Percentiles rank a stretch among this genome's conserved stretches.
Evolutionary conservation across 495 filamentous ascomycete species (phyloP).

Genomic region (Amniculicola lignicola): DNA sequence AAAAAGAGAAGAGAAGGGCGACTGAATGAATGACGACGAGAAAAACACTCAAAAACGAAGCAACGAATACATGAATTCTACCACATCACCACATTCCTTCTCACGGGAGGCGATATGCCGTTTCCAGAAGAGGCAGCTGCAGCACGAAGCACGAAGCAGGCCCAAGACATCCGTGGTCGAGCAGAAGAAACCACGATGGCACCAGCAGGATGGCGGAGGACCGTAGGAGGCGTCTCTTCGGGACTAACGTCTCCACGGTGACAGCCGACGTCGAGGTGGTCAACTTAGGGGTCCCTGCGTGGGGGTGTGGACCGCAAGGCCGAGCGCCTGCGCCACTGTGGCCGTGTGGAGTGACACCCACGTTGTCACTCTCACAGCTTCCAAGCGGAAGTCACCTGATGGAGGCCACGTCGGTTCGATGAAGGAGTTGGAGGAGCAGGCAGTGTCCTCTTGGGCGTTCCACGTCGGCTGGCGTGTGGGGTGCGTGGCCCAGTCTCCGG

Average conservation of each 20-base stretch:
- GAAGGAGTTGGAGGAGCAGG: too few relatives aligned
- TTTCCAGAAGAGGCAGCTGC: conserved; percentile 9
- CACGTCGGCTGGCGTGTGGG: too few relatives aligned
- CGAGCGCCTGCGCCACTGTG: conserved; percentile 2
- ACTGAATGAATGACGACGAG: not conserved
- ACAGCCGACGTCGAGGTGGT: not conserved
- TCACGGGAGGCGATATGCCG: conserved; percentile 5
- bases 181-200: not conserved
- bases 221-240: not conserved
- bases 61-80: conserved; percentile 1
- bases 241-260: not conserved
- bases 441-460: too few relatives aligned
- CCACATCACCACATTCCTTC: conserved; percentile 9
- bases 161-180: conserved; percentile 3
- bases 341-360: conserved; percentile 2
- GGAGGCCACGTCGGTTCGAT: not conserved
- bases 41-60: conserved; percentile 8
- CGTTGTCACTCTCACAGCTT: too few relatives aligned
- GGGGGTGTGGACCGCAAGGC: not conserved
- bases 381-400: not conserved
- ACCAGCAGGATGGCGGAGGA: not conserved
- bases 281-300: too few relatives aligned
- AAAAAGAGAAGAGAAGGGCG: not conserved
- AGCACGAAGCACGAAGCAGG: not conserved
- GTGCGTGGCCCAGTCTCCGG: too few relatives aligned